Base-by-base conservation (phyloP, 805 yeast genomes). In the Hanseniaspora mollemarum region DNA sequence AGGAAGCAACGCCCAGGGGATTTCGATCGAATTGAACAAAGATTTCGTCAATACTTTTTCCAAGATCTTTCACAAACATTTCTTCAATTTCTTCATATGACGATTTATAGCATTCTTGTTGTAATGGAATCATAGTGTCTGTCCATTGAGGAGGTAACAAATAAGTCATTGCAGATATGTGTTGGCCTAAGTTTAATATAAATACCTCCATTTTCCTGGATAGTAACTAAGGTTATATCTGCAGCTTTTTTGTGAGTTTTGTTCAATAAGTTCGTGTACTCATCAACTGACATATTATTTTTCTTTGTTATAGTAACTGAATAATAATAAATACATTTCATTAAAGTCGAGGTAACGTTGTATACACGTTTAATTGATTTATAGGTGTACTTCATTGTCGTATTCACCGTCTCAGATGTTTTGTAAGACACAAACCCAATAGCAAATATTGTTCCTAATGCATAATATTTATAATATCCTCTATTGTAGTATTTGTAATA, bases 81-180 rank as follows among this genome's bases (percentile, higher is more conserved):
- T 69, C 68, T 38, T 72, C 69, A 19, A 92, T 78, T 37, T 83
- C 87, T 43, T 77, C 84, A 28, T 78, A 57, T 0, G 87, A 75
- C 0, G 95, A 82, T 56, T 73, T 70, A 0, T 98, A 97, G 62
- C 97, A 90, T 60, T 77, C 75, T 59, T 88, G 95, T 61, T 90
- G 97, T 48, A 92, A 68, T 1, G 96, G 95, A 31, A 81, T 72
- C 95, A 92, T 92, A 0, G 97, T 81, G 15, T 78, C 78, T 1
- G 97, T 90, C 99, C 99, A 92, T 66, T 92, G 96, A 4, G 69
- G 70, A 0, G 99, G 98, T 45, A 92, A 69, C 29, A 92, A 68
- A 65, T 92, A 92, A 1, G 96, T 85, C 76, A 92, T 73, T 0
- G 97, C 97, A 37, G 88, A 76, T 12, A 92, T 70, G 62, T 92